A percentile compares a stretch with the other conserved stretches of the same genome.
phyloP scores from a whole-genome alignment of 2,329 filamentous ascomycete genomes.

The Cladorrhinum sp. region DNA sequence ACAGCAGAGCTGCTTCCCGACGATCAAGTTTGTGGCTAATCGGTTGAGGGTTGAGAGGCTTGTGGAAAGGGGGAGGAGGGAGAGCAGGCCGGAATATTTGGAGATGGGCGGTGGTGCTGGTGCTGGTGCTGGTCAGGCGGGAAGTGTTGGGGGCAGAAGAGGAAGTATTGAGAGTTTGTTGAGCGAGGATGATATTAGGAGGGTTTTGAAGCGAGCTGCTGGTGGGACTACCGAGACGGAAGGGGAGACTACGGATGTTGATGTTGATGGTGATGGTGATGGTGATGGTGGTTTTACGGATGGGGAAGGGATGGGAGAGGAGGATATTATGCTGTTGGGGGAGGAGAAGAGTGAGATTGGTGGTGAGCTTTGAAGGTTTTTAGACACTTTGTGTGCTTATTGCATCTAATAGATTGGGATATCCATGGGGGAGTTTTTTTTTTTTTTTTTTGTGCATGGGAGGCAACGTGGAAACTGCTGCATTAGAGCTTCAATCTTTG shows the following conservation, averaged over 20 bases:
- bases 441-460: no score
- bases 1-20: constrained; percentile 84
- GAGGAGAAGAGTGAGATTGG: constrained; percentile 11
- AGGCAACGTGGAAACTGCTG: no score
- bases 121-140: background rate
- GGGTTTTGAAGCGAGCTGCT: constrained; percentile 16
- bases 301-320: constrained; percentile 3
- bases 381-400: no score
- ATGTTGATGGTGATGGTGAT: constrained; percentile 23
- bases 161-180: constrained; percentile 59
- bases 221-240: constrained; percentile 7
- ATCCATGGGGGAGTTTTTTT: background rate
- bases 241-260: constrained; percentile 28
- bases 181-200: constrained; percentile 57
- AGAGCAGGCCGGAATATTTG: constrained; percentile 42
- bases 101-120: background rate
- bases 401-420: background rate
- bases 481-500: no score
- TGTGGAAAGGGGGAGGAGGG: constrained; percentile 57
- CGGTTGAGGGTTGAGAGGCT: constrained; percentile 75
- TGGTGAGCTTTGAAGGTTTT: background rate
- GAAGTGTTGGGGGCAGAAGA: constrained; percentile 35
- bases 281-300: constrained; percentile 10
- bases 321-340: background rate
- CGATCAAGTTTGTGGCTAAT: constrained; percentile 87